These are phyloP conservation scores for Candida insectalens DNA, from an alignment of 805 yeast species.

Conservation along the genomic window DNA sequence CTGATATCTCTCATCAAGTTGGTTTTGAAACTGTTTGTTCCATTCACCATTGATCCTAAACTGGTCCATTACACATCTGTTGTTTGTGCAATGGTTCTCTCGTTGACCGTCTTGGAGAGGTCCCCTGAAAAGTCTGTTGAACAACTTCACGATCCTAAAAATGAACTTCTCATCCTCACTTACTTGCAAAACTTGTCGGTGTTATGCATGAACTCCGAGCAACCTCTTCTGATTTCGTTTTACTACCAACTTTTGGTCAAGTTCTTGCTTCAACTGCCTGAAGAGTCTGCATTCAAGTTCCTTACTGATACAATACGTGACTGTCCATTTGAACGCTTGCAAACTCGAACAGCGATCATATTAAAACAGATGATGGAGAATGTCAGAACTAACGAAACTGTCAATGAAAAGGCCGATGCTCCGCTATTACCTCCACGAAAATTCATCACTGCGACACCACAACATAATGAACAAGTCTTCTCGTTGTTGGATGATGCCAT, in stretches of 20 bases:
- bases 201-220: constrained; percentile 8
- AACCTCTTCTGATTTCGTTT: constrained; percentile 19
- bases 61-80: constrained; percentile 10
- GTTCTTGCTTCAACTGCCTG: constrained; percentile 48
- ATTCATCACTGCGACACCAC: too few relatives aligned
- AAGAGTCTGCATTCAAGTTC: constrained; percentile 47
- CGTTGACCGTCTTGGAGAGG: constrained; percentile 10
- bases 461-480: too few relatives aligned
- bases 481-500: too few relatives aligned
- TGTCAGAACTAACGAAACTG: too few relatives aligned
- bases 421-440: neutral
- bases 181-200: constrained; percentile 17
- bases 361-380: constrained; percentile 56
- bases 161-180: constrained; percentile 10
- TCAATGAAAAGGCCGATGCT: constrained; percentile 3
- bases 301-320: constrained; percentile 51
- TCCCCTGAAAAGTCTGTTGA: constrained; percentile 2
- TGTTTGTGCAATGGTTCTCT: constrained; percentile 12
- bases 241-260: constrained; percentile 56
- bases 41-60: constrained; percentile 21
- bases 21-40: constrained; percentile 32
- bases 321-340: constrained; percentile 47
- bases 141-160: constrained; percentile 3
- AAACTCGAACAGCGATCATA: constrained; percentile 52
- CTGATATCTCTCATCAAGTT: constrained; percentile 28